Conservation (phyloP, 2,329 filamentous ascomycete species). For the Aspergillus sp. region DNA sequence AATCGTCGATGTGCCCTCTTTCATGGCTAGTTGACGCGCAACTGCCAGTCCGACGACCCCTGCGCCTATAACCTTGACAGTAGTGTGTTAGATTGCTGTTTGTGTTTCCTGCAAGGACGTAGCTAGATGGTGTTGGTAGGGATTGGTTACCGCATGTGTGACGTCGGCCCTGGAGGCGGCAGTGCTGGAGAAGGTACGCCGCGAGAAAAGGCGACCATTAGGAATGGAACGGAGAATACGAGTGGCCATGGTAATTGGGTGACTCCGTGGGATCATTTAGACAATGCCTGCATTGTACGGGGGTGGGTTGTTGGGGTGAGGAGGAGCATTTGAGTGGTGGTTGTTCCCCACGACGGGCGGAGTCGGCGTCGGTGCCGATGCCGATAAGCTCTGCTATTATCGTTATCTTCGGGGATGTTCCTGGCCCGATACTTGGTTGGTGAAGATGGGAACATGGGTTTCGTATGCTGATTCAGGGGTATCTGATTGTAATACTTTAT, state of each 20-base stretch:
- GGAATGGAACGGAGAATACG: constrained; percentile 16
- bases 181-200: constrained; percentile 48
- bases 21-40: constrained; percentile 68
- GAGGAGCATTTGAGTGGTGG: not conserved
- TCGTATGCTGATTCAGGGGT: no score
- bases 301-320: not conserved
- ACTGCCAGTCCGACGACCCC: constrained; percentile 80
- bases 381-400: not conserved
- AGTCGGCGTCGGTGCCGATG: constrained; percentile 18
- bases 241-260: constrained; percentile 15
- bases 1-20: constrained; percentile 65
- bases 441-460: no score
- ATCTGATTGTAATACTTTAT: no score
- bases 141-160: constrained; percentile 57
- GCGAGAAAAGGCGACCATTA: constrained; percentile 17
- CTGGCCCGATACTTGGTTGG: not conserved
- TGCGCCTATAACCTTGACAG: constrained; percentile 61
- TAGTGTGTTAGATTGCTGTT: constrained; percentile 1
- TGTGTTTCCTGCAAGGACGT: not conserved
- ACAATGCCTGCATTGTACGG: not conserved
- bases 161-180: constrained; percentile 55
- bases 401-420: not conserved
- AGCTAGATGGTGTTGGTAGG: not conserved
- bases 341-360: constrained; percentile 2
- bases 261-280: not conserved